phyloP scores from a whole-genome alignment of 345 rosid genomes.

The Acer saccharum region DNA sequence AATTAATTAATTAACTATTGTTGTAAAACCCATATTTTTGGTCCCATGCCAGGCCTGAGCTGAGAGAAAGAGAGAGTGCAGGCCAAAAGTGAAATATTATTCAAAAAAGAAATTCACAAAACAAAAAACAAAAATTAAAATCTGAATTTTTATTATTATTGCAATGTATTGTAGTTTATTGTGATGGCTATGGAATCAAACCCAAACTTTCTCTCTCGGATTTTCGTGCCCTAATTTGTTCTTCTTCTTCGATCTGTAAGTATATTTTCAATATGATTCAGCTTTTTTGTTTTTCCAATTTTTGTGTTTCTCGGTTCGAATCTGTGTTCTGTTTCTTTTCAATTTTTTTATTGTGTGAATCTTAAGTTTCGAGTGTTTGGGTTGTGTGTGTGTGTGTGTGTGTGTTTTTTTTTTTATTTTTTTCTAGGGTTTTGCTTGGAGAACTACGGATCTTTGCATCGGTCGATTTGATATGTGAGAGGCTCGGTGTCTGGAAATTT shows the following conservation, averaged over 20 bases:
- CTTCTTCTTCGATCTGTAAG: constrained; percentile 47
- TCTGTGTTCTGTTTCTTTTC: not conserved
- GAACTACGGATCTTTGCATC: constrained; percentile 26
- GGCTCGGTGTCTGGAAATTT: not conserved
- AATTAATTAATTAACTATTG: too few relatives aligned
- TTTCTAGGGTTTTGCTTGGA: constrained; percentile 21
- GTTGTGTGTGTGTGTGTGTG: not conserved
- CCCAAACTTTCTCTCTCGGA: not conserved
- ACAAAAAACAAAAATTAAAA: constrained; percentile 1
- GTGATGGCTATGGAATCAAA: constrained; percentile 28
- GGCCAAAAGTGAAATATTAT: not conserved
- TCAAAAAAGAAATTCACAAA: not conserved
- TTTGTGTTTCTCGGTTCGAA: not conserved
- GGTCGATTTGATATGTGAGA: constrained; percentile 18
- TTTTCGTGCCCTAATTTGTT: constrained; percentile 12
- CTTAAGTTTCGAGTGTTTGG: not conserved
- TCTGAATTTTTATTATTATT: constrained; percentile 8
- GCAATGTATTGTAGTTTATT: not conserved
- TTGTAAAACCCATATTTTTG: not conserved
- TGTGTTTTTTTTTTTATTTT: not conserved
- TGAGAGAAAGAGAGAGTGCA: not conserved
- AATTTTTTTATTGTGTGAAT: constrained; percentile 3
- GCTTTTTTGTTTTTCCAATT: not conserved
- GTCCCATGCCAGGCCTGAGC: not conserved
- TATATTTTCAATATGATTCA: constrained; percentile 14